Evolutionary conservation across 2,329 filamentous ascomycete genomes (phyloP), one percentile per base, ranked within the genome.

Genomic region (Mycocentrospora acerina): DNA sequence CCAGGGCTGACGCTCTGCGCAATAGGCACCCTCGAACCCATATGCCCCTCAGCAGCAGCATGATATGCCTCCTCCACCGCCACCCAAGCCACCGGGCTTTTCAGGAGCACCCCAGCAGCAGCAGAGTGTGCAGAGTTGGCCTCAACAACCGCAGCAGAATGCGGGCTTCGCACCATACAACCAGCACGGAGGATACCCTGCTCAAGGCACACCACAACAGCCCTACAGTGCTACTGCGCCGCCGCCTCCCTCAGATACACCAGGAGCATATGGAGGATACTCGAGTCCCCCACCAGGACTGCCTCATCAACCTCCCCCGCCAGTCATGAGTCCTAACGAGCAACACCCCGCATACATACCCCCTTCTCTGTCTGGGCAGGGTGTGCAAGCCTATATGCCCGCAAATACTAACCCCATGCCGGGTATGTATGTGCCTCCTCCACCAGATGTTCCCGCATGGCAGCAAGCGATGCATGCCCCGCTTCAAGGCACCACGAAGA

Each of bases 361-460:
- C 7, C 60, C 61, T 8, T 59, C 63, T 22, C 39, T 65, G 17
- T 55, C 55, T 4, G 62, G 62, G 5, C 61, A 66, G 37, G 60
- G 60, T 13, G 51, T 58, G 7, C 60, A 65, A 29, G 51, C 57
- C n/a, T 67, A 65, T 26, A 51, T 62, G 43, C 55, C 62, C 4
- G 51, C 48, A 12, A 65, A 67, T 13, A 58, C 60, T 5, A 66
- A 66, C 22, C 62, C 57, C n/a, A 51, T 60, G 44, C 57, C 63
- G 4, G 62, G 63, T 14, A 57, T 62, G 7, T 66, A 68, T 35
- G 51, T 61, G 2, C 62, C 64, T 47, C 63, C 64, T 5, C 61
- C 64, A 8, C 63, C 64, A 22, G 62, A 64, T 44, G 47, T 64
- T 24, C 59, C 63, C 18, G 60, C 60, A 25, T 68, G 64, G 66